phyloP scores from a whole-genome alignment of 805 yeast genomes.

The Pichia phayaonensis region DNA sequence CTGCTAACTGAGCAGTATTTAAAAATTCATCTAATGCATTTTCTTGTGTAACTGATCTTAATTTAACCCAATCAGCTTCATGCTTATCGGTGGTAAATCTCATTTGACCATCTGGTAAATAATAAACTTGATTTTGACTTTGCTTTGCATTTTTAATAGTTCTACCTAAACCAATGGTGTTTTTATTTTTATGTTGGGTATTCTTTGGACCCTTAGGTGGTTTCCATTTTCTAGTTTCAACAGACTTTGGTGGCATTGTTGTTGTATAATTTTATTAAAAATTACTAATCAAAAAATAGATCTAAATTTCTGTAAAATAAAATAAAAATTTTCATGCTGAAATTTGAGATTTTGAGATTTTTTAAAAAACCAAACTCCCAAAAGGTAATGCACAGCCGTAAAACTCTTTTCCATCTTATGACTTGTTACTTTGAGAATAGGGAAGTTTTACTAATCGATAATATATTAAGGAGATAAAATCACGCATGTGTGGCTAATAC shows the following conservation, averaged over 20 bases:
- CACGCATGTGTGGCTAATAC: neutral
- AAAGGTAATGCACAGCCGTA: neutral
- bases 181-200: constrained; percentile 73
- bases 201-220: constrained; percentile 93
- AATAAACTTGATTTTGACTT: constrained; percentile 60
- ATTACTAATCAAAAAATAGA: neutral
- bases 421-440: neutral
- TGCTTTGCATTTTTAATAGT: constrained; percentile 69
- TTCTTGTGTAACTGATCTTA: constrained; percentile 93
- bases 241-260: constrained; percentile 12
- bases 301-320: neutral
- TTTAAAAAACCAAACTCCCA: neutral
- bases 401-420: neutral
- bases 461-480: too few relatives aligned
- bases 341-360: neutral
- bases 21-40: constrained; percentile 89
- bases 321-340: constrained; percentile 2
- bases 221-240: constrained; percentile 65
- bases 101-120: constrained; percentile 79
- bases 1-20: constrained; percentile 92
- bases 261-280: neutral
- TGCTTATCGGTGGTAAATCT: constrained; percentile 80
- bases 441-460: too few relatives aligned
- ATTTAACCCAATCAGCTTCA: constrained; percentile 82
- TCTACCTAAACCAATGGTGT: constrained; percentile 79